These are phyloP conservation scores for Dalechampia spathulata DNA, from an alignment of 441 rosid genomes.

Conservation along the genomic window DNA sequence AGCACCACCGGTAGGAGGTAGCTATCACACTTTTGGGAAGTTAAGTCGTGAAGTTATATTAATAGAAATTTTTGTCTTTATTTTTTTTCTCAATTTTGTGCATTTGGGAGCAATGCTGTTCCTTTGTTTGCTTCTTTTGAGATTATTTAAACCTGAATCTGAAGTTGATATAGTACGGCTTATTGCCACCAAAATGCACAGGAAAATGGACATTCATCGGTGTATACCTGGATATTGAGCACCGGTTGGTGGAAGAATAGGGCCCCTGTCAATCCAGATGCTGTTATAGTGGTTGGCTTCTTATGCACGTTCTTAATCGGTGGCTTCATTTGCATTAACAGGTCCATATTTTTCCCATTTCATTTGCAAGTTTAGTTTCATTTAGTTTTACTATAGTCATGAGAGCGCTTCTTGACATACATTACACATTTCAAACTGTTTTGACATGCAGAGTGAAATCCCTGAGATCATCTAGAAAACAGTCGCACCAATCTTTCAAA, in stretches of 20 bases:
- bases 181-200: slow-evolving; percentile 13
- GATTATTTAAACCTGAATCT: neutral
- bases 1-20: neutral
- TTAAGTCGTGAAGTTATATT: neutral
- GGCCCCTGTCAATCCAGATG: slow-evolving; percentile 59
- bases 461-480: slow-evolving; percentile 19
- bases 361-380: neutral
- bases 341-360: slow-evolving; percentile 19
- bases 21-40: neutral
- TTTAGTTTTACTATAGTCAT: neutral
- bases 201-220: slow-evolving; percentile 55
- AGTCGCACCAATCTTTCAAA: slow-evolving; percentile 29
- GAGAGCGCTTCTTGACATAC: neutral
- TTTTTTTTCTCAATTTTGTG: too few species aligned
- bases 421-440: neutral
- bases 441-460: slow-evolving; percentile 32
- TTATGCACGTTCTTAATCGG: slow-evolving; percentile 41
- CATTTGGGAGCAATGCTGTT: too few species aligned
- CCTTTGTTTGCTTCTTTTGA: neutral
- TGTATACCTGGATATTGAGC: slow-evolving; percentile 60
- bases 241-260: slow-evolving; percentile 66
- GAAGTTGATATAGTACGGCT: neutral
- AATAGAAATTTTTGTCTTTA: too few species aligned
- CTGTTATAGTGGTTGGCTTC: slow-evolving; percentile 47
- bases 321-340: slow-evolving; percentile 56